Conservation (phyloP, 2,329 filamentous ascomycete species). For the Fusarium euwallaceae region DNA sequence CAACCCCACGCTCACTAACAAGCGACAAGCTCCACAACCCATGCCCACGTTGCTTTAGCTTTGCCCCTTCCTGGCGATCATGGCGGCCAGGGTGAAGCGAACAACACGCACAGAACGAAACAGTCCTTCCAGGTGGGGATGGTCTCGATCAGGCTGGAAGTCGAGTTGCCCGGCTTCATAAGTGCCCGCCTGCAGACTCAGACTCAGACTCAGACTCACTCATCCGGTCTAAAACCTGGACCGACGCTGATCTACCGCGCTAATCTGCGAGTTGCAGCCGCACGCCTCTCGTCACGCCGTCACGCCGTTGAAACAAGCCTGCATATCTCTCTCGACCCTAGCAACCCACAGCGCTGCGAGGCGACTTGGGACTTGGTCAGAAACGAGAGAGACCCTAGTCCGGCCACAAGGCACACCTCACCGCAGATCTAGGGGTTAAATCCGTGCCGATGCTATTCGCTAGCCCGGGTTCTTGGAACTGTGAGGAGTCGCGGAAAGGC, state of each 20-base stretch:
- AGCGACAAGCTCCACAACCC: constrained; percentile 3
- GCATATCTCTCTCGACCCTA: constrained; percentile 26
- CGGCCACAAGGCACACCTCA: constrained; percentile 37
- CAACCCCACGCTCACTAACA: constrained; percentile 2
- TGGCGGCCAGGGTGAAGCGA: constrained; percentile 3
- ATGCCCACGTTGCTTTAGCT: constrained; percentile 33
- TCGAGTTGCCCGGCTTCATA: background rate
- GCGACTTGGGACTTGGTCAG: constrained; percentile 5
- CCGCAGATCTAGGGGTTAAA: constrained; percentile 42
- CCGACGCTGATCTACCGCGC: constrained; percentile 18
- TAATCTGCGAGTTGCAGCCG: constrained; percentile 30
- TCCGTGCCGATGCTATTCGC: constrained; percentile 36
- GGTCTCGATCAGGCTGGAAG: background rate
- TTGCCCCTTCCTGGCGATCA: constrained; percentile 24
- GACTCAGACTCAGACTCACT: background rate
- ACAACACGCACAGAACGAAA: constrained; percentile 5
- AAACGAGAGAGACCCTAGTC: constrained; percentile 35
- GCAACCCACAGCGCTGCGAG: background rate
- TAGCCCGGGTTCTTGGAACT: constrained; percentile 43
- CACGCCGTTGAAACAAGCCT: constrained; percentile 41
- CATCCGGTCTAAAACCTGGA: constrained; percentile 9
- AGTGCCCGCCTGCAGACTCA: background rate
- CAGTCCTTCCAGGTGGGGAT: background rate
- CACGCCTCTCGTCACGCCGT: constrained; percentile 33
- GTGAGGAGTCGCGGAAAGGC: constrained; percentile 32